Evolutionary conservation across 768 basidiomycete species (phyloP).

Genomic region (Flagelloscypha sp.): DNA sequence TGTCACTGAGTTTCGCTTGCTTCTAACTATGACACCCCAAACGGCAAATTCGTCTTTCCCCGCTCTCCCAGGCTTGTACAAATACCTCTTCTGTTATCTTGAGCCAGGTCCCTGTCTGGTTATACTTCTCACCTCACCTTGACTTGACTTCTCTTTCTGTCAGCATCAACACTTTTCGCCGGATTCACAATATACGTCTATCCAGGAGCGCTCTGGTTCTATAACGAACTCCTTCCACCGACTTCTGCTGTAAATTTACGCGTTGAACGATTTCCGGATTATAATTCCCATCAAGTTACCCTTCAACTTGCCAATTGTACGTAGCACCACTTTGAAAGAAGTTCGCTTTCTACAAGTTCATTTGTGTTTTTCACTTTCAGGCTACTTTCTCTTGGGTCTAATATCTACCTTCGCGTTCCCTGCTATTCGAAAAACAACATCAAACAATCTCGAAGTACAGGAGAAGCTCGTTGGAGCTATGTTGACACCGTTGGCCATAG

Average conservation of each 20-base stretch:
- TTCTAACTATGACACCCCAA: no score
- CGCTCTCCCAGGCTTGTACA: slow-evolving; percentile 57
- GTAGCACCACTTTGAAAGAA: slow-evolving; percentile 11
- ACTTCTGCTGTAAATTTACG: slow-evolving; percentile 20
- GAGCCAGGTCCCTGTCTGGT: slow-evolving; percentile 43
- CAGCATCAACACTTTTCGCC: slow-evolving; percentile 31
- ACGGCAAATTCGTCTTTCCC: slow-evolving; percentile 31
- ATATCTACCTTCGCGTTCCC: slow-evolving; percentile 62
- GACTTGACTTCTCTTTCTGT: not conserved
- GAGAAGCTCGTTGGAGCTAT: slow-evolving; percentile 61
- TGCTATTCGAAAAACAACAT: slow-evolving; percentile 52
- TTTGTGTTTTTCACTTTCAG: slow-evolving; percentile 22
- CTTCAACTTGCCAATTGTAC: slow-evolving; percentile 64
- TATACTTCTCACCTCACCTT: not conserved
- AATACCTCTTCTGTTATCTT: slow-evolving; percentile 52
- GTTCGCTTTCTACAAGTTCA: not conserved
- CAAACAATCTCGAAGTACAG: slow-evolving; percentile 48
- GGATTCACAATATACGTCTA: slow-evolving; percentile 38
- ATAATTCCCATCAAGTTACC: slow-evolving; percentile 50
- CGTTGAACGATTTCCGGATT: slow-evolving; percentile 29
- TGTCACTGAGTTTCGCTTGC: no score
- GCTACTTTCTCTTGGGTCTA: slow-evolving; percentile 56
- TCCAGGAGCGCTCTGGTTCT: slow-evolving; percentile 61
- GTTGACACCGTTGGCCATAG: slow-evolving; percentile 55
- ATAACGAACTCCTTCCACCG: slow-evolving; percentile 54